Evolutionary conservation across 805 yeast genomes (phyloP).

Genomic region (Blastobotrys parvus): DNA sequence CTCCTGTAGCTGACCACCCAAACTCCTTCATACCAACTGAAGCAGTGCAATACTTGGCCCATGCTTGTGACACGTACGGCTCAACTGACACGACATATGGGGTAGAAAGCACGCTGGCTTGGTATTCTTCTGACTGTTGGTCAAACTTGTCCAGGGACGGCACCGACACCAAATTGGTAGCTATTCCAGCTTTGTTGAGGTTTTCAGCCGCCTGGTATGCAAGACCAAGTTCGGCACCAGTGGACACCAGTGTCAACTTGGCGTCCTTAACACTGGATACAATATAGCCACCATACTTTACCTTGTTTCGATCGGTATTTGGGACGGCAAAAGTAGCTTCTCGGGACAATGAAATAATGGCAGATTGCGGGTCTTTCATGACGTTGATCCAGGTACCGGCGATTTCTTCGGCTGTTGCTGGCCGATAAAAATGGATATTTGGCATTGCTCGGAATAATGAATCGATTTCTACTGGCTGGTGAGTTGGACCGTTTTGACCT

Average conservation of each 20-base stretch:
- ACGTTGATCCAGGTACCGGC: conserved; percentile 47
- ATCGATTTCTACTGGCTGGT: conserved; percentile 43
- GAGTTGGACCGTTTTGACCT: conserved; percentile 51
- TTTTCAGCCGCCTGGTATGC: conserved; percentile 38
- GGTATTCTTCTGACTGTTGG: conserved; percentile 24
- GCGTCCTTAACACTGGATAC: conserved; percentile 7
- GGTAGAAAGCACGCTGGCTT: conserved; percentile 17
- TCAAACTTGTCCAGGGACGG: conserved; percentile 19
- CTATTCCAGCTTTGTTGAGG: conserved; percentile 21
- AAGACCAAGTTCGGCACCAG: conserved; percentile 20
- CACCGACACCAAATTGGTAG: conserved; percentile 25
- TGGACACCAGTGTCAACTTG: conserved; percentile 8
- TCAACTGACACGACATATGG: conserved; percentile 29
- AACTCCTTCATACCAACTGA: conserved; percentile 29
- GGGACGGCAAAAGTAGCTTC: neutral
- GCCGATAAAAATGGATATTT: conserved; percentile 39
- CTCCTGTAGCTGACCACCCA: conserved; percentile 32
- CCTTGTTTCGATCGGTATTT: conserved; percentile 5
- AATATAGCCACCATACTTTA: conserved; percentile 8
- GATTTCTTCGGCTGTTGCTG: conserved; percentile 42
- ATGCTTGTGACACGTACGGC: conserved; percentile 30
- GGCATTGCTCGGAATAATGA: conserved; percentile 45
- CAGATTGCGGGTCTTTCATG: neutral
- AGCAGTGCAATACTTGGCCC: conserved; percentile 33
- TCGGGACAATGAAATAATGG: conserved; percentile 2